Evolutionary conservation across 2,329 filamentous ascomycete genomes (phyloP), one percentile per base, ranked within the genome.

Genomic region (Septoria petroselini): DNA sequence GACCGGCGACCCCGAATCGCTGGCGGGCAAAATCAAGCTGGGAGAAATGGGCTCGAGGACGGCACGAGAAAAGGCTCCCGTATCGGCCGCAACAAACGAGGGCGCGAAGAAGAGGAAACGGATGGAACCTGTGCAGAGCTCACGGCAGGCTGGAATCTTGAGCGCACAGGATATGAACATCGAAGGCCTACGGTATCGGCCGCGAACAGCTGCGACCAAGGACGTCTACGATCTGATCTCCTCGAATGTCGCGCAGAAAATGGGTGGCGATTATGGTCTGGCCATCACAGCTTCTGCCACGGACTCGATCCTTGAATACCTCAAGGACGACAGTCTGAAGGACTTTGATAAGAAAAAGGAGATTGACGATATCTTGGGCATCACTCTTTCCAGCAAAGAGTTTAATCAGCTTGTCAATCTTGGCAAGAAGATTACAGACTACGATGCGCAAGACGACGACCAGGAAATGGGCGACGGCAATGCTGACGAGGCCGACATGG

Each of bases 281-380:
- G 88, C 94, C 65, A 85, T 95, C 45, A 89, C 95, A 37, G 82
- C 89, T 60, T 98, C 93, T 70, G 94, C 93, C 12, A 91, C 93
- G 11, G 93, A 98, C 68, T 90, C 88, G 2, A 84, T 91, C 2
- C 70, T 98, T 45, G 93, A 98, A 67, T 89, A 86, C 56, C 75
- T 98, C 37, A 98, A 98, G 70, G 91, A 97, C 61, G 91, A 96
- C 56, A 86, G 91, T 56, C 76, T 96, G 74, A 97, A 97, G 70
- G 93, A 98, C 67, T 88, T 95, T 53, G 93, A 98, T 68, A 96
- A 94, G 76, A 98, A 98, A 76, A 95, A 91, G 72, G 90, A 96
- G 68, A 83, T 97, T 35, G 93, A 98, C 62, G 93, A 97, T 58
- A 83, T 97, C 52, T 71, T 98, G 34, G 93, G 91, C n/a, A 80